These are phyloP conservation scores for Sporisorium iseilematis-ciliati DNA, from an alignment of 1,284 basidiomycete species.

Conservation along the genomic window DNA sequence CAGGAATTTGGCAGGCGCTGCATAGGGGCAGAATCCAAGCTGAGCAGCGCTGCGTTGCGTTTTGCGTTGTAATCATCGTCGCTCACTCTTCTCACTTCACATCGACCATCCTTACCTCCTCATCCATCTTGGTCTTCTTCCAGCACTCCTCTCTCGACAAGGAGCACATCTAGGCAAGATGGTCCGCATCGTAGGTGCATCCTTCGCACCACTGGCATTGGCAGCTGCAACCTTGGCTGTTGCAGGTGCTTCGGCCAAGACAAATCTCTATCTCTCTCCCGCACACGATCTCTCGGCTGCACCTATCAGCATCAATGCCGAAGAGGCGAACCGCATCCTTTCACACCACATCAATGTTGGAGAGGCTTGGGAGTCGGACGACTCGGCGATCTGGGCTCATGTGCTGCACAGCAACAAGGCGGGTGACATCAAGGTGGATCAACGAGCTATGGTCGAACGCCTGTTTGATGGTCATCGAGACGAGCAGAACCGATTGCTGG, in stretches of 20 bases:
- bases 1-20: neutral
- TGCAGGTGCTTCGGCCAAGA: slow-evolving; percentile 25
- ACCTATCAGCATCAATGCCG: slow-evolving; percentile 29
- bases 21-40: slow-evolving; percentile 3
- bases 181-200: slow-evolving; percentile 28
- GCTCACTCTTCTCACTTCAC: neutral
- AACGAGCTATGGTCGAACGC: slow-evolving; percentile 32
- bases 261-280: slow-evolving; percentile 48
- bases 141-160: neutral
- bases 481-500: slow-evolving; percentile 42
- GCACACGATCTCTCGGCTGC: slow-evolving; percentile 24
- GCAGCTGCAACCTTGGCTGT: slow-evolving; percentile 17
- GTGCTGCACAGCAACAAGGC: slow-evolving; percentile 14
- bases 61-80: slow-evolving; percentile 18
- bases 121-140: neutral
- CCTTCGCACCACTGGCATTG: slow-evolving; percentile 27
- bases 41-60: neutral
- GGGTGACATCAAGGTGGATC: slow-evolving; percentile 25
- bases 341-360: slow-evolving; percentile 38
- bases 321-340: slow-evolving; percentile 46
- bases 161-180: slow-evolving; percentile 9
- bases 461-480: slow-evolving; percentile 44
- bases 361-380: slow-evolving; percentile 9
- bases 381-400: slow-evolving; percentile 36
- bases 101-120: neutral